Percentiles rank a stretch among this genome's conserved stretches.
Evolutionary conservation across 2,329 filamentous ascomycete species (phyloP).

Genomic region (Dothidotthia symphoricarpi): DNA sequence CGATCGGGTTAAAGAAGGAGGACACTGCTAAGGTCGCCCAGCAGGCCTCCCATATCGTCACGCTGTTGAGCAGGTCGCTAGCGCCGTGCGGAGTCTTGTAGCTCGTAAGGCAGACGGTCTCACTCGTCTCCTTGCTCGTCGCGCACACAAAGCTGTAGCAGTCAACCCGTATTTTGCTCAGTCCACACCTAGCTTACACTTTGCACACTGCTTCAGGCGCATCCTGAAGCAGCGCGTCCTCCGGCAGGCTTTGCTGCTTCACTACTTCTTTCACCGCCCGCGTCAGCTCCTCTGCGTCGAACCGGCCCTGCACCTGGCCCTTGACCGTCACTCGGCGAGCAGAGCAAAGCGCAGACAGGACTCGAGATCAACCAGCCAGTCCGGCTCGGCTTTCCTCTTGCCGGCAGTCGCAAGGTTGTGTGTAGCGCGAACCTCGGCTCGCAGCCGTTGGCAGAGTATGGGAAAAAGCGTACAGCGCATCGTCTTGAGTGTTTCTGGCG

Average conservation of each 20-base stretch:
- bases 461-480: too few relatives aligned
- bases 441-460: too few relatives aligned
- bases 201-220: conserved; percentile 3
- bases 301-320: conserved; percentile 16
- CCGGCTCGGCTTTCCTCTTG: too few relatives aligned
- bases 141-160: conserved; percentile 16
- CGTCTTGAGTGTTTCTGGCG: too few relatives aligned
- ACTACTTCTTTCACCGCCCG: conserved; percentile 13
- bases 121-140: conserved; percentile 33
- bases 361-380: too few relatives aligned
- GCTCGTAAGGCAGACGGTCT: conserved; percentile 35
- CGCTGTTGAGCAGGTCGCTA: conserved; percentile 18
- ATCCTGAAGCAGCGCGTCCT: conserved; percentile 13
- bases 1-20: conserved; percentile 16
- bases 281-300: conserved; percentile 18
- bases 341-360: too few relatives aligned
- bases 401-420: too few relatives aligned
- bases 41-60: conserved; percentile 20
- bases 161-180: conserved; percentile 1
- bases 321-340: conserved; percentile 12
- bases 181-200: conserved; percentile 4
- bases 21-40: conserved; percentile 13
- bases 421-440: too few relatives aligned
- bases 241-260: conserved; percentile 9
- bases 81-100: conserved; percentile 28